phyloP scores from a whole-genome alignment of 305 asterid species.

The Fraxinus sp. region DNA sequence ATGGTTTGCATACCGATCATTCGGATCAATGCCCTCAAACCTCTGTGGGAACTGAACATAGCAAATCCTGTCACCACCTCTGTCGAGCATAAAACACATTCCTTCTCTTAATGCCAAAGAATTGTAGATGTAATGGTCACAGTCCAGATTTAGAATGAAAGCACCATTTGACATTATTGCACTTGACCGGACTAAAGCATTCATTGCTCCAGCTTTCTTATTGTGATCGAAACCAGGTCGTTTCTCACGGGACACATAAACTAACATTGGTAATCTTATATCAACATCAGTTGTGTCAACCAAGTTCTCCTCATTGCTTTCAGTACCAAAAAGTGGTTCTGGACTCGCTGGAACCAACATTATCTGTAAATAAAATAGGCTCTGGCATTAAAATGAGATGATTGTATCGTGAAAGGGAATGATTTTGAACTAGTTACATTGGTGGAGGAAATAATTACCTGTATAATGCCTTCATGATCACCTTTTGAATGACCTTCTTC shows the following conservation, averaged over 20 bases:
- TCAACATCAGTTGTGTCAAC: conserved; percentile 68
- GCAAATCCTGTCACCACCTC: conserved; percentile 89
- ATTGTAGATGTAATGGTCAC: conserved; percentile 86
- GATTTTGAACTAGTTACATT: background rate
- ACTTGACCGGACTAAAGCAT: conserved; percentile 84
- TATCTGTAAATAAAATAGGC: conserved; percentile 47
- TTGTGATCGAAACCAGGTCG: conserved; percentile 77
- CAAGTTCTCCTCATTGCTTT: conserved; percentile 53
- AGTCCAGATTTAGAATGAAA: conserved; percentile 84
- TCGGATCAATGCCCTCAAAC: conserved; percentile 87
- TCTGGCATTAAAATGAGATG: background rate
- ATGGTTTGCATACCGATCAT: conserved; percentile 85
- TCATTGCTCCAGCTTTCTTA: conserved; percentile 98
- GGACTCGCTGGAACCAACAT: conserved; percentile 79
- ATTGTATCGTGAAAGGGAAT: background rate
- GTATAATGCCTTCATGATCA: conserved; percentile 89
- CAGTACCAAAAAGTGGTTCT: conserved; percentile 64
- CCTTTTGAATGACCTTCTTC: conserved; percentile 73
- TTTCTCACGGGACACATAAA: conserved; percentile 86
- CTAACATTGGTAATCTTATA: conserved; percentile 80
- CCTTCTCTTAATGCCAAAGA: conserved; percentile 76
- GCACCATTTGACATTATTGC: conserved; percentile 92
- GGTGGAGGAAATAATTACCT: conserved; percentile 38
- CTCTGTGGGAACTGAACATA: conserved; percentile 87
- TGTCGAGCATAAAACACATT: conserved; percentile 93